Conservation (phyloP, 768 basidiomycete genomes). For the Tricholoma bakamatsutake region DNA sequence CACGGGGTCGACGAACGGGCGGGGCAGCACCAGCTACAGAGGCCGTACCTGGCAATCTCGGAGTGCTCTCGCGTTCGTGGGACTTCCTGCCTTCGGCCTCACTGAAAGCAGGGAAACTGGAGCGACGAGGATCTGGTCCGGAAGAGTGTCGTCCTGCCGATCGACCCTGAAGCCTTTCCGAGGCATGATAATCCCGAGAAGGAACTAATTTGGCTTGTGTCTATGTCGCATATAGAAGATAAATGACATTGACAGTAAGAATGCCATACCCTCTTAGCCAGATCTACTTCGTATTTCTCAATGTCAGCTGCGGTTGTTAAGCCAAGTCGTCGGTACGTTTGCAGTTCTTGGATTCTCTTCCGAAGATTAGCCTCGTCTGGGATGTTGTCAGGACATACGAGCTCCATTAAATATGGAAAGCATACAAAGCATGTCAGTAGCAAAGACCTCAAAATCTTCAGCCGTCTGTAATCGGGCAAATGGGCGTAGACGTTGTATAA, state of each 20-base stretch:
- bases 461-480: slow-evolving; percentile 89
- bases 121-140: slow-evolving; percentile 48
- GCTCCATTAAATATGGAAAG: slow-evolving; percentile 1
- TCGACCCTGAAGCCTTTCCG: slow-evolving; percentile 49
- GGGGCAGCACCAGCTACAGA: slow-evolving; percentile 25
- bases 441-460: slow-evolving; percentile 85
- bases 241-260: slow-evolving; percentile 1
- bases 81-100: slow-evolving; percentile 38
- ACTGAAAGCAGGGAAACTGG: slow-evolving; percentile 33
- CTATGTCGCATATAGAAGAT: slow-evolving; percentile 24
- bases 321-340: slow-evolving; percentile 84
- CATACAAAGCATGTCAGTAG: slow-evolving; percentile 87
- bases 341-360: slow-evolving; percentile 86
- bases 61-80: slow-evolving; percentile 57
- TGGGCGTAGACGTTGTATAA: slow-evolving; percentile 81
- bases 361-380: slow-evolving; percentile 84
- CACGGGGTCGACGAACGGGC: slow-evolving; percentile 42
- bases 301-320: slow-evolving; percentile 82
- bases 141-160: slow-evolving; percentile 46
- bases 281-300: slow-evolving; percentile 80
- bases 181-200: slow-evolving; percentile 46
- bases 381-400: neutral
- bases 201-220: slow-evolving; percentile 56
- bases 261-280: slow-evolving; percentile 54
- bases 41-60: slow-evolving; percentile 35